Evolutionary conservation across 2,329 filamentous ascomycete species (phyloP).

Genomic region (Fusarium multiceps): DNA sequence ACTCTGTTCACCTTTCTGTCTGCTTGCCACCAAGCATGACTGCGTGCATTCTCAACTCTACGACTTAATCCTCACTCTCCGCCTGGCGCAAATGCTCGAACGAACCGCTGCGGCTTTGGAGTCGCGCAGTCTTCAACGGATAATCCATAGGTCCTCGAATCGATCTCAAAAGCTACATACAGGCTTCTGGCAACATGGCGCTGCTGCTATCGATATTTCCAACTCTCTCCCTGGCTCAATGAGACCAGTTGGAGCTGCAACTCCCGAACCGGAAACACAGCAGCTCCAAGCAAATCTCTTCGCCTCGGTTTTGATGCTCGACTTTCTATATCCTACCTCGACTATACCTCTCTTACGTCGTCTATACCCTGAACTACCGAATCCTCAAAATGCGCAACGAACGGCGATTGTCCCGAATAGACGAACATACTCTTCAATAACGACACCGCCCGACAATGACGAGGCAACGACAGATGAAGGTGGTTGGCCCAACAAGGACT

Average conservation of each 20-base stretch:
- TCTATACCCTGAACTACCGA: conserved; percentile 47
- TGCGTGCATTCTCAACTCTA: conserved; percentile 14
- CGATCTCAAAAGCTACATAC: conserved; percentile 59
- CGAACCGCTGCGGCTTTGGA: conserved; percentile 67
- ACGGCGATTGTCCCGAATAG: conserved; percentile 33
- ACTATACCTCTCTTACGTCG: conserved; percentile 57
- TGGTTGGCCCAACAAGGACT: background rate
- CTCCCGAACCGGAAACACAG: conserved; percentile 41
- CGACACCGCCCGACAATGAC: conserved; percentile 13
- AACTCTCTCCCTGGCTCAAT: conserved; percentile 55
- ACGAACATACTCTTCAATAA: conserved; percentile 46
- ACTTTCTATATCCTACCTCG: conserved; percentile 66
- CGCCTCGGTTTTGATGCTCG: conserved; percentile 64
- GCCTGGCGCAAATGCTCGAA: conserved; percentile 63
- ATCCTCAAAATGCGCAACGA: conserved; percentile 35
- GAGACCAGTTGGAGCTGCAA: conserved; percentile 39
- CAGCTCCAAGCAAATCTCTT: conserved; percentile 49
- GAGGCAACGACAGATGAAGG: background rate
- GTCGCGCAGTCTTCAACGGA: conserved; percentile 65
- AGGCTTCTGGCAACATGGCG: conserved; percentile 67
- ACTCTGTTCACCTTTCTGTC: background rate
- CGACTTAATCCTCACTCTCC: conserved; percentile 29
- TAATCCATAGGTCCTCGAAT: conserved; percentile 57
- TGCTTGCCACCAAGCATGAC: conserved; percentile 42
- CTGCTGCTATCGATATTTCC: conserved; percentile 60